Base-by-base conservation (phyloP, 2,329 filamentous ascomycete genomes). In the Aureobasidium mangrovei region DNA sequence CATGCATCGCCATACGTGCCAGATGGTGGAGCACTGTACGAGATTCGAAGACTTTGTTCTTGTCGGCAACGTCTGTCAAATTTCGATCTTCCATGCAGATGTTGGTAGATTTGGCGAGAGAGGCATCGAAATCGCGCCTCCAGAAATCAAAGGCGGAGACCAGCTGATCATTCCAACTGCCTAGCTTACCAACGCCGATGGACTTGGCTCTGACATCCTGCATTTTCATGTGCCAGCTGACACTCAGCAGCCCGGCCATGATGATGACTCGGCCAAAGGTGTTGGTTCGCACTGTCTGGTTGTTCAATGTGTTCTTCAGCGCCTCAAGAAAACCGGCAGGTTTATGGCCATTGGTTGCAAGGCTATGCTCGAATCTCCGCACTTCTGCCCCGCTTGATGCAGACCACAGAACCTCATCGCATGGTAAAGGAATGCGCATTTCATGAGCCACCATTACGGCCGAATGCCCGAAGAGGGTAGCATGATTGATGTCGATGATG, bases 171-270 rank as follows among this genome's bases (percentile, higher is more conserved):
- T 91, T 83, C 93, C 93, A 97, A 67, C 91, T 91, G 65, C 95
- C 90, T 24, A 90, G 83, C 3, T 86, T 90, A 3, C 91, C 91
- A 1, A 95, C 78, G 9, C 86, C 90, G 0, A 97, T 77, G 0
- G 90, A 90, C 66, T 85, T 91, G 56, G 95, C 86, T 71, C 96
- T 91, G 10, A 96, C 79, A 67, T 97, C 93, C 64, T 91, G 82
- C 68, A 97, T 91, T 66, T 95, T 93, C 86, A 97, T 91, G 68
- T 97, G 91, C 88, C 90, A 97, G 65, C 87, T 93, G 31, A 97
- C 89, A 61, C 89, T 96, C 27, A 97, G 75, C 29, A 98, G 73
- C 0, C 93, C 93, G 1, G 91, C 86, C 90, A 97, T 97, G 49
- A 98, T 77, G 42, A 95, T 89, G 2, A 87, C 93, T 38, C 93